phyloP scores from a whole-genome alignment of 441 rosid genomes.

The Dalechampia spathulata region DNA sequence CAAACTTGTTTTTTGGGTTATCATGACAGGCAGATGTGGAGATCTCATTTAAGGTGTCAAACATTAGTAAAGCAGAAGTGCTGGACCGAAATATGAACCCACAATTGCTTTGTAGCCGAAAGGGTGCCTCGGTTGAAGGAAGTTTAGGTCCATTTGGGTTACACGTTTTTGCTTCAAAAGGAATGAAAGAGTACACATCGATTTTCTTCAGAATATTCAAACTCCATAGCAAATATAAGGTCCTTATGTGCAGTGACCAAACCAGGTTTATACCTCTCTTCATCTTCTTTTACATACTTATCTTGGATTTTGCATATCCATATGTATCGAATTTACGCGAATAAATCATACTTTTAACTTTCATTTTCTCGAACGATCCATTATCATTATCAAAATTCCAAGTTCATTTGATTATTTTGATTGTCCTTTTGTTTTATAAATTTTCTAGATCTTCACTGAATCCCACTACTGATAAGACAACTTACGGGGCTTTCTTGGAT shows the following conservation, averaged over 20 bases:
- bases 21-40: constrained; percentile 51
- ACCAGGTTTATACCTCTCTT: constrained; percentile 51
- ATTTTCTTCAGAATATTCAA: constrained; percentile 72
- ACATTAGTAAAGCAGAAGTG: constrained; percentile 43
- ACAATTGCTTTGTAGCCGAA: constrained; percentile 41
- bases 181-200: constrained; percentile 48
- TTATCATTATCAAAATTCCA: no score
- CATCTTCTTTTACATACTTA: no score
- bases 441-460: constrained; percentile 51
- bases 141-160: constrained; percentile 74
- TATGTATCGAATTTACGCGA: no score
- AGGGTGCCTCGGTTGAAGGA: constrained; percentile 44
- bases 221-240: constrained; percentile 34
- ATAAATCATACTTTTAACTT: no score
- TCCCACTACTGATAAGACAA: constrained; percentile 47
- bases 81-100: constrained; percentile 43
- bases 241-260: constrained; percentile 85
- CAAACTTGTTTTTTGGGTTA: background rate
- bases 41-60: constrained; percentile 33
- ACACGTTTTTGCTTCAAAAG: constrained; percentile 52
- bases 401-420: no score
- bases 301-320: no score
- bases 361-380: no score
- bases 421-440: background rate
- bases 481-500: constrained; percentile 60